A percentile compares a stretch with the other conserved stretches of the same genome.
Conservation (phyloP, 2,329 filamentous ascomycete species). For the Onygena corvina region DNA sequence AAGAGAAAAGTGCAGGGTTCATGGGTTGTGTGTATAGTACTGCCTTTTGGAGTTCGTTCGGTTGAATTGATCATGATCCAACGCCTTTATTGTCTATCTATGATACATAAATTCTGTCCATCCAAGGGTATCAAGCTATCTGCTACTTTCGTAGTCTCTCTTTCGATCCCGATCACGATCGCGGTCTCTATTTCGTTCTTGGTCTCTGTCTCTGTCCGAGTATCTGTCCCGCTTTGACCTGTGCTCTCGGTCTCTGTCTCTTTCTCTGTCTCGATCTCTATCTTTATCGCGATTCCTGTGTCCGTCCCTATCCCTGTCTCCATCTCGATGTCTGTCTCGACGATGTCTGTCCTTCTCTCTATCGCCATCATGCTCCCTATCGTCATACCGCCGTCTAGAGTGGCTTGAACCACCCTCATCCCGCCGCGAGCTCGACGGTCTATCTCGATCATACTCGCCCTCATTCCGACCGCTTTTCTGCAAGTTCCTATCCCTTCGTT, state of each 20-base stretch:
- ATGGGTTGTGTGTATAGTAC: neutral
- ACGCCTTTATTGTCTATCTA: constrained; percentile 9
- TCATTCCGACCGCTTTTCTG: constrained; percentile 29
- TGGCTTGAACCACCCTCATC: constrained; percentile 17
- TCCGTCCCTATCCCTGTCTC: constrained; percentile 22
- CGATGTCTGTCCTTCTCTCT: constrained; percentile 21
- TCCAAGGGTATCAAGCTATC: neutral
- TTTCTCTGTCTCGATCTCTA: constrained; percentile 15
- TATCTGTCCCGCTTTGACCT: too few relatives aligned
- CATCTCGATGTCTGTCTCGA: constrained; percentile 10
- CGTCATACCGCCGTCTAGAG: constrained; percentile 28
- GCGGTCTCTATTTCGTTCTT: constrained; percentile 20
- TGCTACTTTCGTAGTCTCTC: constrained; percentile 3
- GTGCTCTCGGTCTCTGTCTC: too few relatives aligned
- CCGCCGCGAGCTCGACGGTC: too few relatives aligned
- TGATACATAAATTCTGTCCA: constrained; percentile 12
- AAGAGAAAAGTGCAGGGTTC: neutral
- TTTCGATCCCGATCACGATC: constrained; percentile 16
- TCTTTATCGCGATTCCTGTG: constrained; percentile 20
- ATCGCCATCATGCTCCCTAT: constrained; percentile 23
- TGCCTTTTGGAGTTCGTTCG: neutral
- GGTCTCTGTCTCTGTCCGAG: constrained; percentile 21
- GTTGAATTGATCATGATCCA: neutral
- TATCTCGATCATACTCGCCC: constrained; percentile 24
- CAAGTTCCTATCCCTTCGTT: constrained; percentile 35